These are phyloP conservation scores for Nicotiana sylvestris DNA, from an alignment of 257 asterid species.

Conservation along the genomic window DNA sequence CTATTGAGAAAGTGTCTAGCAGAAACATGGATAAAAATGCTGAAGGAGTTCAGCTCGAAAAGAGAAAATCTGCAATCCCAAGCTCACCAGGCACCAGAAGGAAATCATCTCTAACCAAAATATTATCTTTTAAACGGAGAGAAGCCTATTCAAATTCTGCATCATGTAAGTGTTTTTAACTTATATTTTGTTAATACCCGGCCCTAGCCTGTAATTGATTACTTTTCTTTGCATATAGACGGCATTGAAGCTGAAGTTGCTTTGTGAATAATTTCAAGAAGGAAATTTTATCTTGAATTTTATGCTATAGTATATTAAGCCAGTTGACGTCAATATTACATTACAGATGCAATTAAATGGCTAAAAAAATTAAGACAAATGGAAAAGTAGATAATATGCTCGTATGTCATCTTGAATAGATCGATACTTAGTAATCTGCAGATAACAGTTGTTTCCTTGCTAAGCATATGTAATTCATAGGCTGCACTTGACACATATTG, in stretches of 20 bases:
- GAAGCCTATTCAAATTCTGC: conserved; percentile 46
- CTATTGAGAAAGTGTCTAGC: conserved; percentile 14
- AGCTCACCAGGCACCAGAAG: conserved; percentile 51
- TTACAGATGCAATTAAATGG: background rate
- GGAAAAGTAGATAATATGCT: background rate
- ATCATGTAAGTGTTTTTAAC: conserved; percentile 40
- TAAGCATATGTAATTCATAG: background rate
- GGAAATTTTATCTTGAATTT: background rate
- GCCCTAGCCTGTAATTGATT: background rate
- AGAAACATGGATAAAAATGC: conserved; percentile 24
- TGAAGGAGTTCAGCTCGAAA: conserved; percentile 42
- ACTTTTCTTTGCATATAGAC: background rate
- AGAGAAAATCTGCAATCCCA: conserved; percentile 35
- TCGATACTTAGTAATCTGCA: too few species aligned
- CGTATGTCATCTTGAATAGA: too few species aligned
- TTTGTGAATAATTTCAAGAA: background rate
- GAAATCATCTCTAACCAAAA: conserved; percentile 31
- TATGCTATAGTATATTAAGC: background rate
- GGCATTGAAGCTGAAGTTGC: background rate
- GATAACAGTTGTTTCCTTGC: background rate
- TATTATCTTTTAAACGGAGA: conserved; percentile 61
- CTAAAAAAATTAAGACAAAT: background rate
- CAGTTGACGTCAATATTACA: background rate
- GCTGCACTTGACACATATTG: too few species aligned
- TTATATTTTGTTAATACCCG: background rate